Percentiles rank a stretch among this genome's conserved stretches.
These are phyloP conservation scores for Eucalyptus victrix DNA, from an alignment of 345 rosid genomes.

Conservation along the genomic window DNA sequence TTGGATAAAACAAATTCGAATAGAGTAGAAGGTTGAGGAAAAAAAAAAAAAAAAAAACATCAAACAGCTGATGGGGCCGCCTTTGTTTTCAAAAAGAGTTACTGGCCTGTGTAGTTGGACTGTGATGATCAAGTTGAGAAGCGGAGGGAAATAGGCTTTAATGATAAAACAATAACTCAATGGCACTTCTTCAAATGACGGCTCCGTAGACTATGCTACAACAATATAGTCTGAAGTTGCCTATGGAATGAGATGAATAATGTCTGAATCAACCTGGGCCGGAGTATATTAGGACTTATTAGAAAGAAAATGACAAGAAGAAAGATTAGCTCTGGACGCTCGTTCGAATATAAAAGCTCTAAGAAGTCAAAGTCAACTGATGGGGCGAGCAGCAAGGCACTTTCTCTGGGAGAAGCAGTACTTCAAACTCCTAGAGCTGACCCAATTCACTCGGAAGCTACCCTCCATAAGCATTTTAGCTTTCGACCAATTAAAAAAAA, in stretches of 20 bases:
- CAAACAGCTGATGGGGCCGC: neutral
- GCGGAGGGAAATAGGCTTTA: neutral
- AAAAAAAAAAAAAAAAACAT: no score
- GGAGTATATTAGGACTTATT: neutral
- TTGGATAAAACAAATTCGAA: no score
- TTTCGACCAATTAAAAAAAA: no score
- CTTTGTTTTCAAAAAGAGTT: neutral
- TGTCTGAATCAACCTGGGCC: neutral
- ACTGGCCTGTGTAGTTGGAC: neutral
- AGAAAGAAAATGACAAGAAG: neutral
- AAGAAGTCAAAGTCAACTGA: conserved; percentile 47
- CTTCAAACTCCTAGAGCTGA: conserved; percentile 34
- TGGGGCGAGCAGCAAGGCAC: conserved; percentile 50
- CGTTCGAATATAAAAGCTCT: conserved; percentile 19
- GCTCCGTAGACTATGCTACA: no score
- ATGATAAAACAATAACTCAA: no score
- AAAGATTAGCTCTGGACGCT: neutral
- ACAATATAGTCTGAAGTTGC: neutral
- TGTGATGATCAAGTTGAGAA: neutral
- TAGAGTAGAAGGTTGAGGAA: neutral
- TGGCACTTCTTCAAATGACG: no score
- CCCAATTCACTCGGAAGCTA: conserved; percentile 20
- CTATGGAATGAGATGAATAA: neutral
- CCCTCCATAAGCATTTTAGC: conserved; percentile 1
- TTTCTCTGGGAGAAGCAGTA: conserved; percentile 48